These are phyloP conservation scores for Veloporphyrellus conicus DNA, from an alignment of 1,284 basidiomycete genomes.

Conservation along the genomic window DNA sequence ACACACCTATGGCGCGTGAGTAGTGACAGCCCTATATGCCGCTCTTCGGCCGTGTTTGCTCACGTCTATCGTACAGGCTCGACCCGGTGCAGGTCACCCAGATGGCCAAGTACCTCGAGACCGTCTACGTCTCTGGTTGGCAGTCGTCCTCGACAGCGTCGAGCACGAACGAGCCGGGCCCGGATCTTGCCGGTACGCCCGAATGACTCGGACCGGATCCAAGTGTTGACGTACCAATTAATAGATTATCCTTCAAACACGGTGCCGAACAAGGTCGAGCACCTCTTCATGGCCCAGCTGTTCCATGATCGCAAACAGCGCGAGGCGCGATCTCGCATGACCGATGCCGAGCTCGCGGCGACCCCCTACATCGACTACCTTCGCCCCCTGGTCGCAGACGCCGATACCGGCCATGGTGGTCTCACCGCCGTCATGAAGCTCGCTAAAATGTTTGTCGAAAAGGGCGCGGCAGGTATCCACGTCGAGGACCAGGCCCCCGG, in stretches of 20 bases:
- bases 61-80: slow-evolving; percentile 49
- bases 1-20: slow-evolving; percentile 96
- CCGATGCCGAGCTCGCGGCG: slow-evolving; percentile 69
- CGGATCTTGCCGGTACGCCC: slow-evolving; percentile 85
- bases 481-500: slow-evolving; percentile 80
- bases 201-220: not conserved
- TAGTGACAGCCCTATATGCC: not conserved
- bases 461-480: slow-evolving; percentile 78
- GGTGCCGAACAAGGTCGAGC: slow-evolving; percentile 89
- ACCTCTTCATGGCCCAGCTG: slow-evolving; percentile 82
- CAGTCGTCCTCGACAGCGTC: slow-evolving; percentile 90
- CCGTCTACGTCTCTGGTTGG: slow-evolving; percentile 98
- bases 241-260: slow-evolving; percentile 91
- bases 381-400: slow-evolving; percentile 74
- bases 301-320: slow-evolving; percentile 87
- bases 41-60: too few species aligned
- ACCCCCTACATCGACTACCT: slow-evolving; percentile 64
- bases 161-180: slow-evolving; percentile 91
- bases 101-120: slow-evolving; percentile 98
- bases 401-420: slow-evolving; percentile 82
- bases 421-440: slow-evolving; percentile 79
- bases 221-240: not conserved
- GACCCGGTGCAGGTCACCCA: slow-evolving; percentile 97
- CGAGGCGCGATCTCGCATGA: slow-evolving; percentile 68
- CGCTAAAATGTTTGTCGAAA: slow-evolving; percentile 75